Conservation (phyloP, 345 rosid species). For the Populus alba region DNA sequence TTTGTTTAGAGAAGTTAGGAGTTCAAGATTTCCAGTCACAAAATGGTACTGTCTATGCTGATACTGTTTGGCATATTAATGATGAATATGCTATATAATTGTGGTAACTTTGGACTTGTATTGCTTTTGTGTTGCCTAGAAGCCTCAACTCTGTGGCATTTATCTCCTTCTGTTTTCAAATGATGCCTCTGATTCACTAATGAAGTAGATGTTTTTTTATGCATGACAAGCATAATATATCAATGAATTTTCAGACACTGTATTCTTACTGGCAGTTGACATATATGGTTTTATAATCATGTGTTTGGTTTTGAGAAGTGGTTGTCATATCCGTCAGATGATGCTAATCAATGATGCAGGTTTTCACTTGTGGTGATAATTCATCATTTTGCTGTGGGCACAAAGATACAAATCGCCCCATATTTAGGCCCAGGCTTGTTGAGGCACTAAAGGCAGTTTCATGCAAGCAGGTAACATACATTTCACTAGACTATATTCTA, state of each 20-base stretch:
- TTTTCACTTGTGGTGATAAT: constrained; percentile 93
- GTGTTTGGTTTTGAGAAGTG: not conserved
- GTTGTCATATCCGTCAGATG: not conserved
- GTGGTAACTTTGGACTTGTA: not conserved
- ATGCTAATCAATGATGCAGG: constrained; percentile 42
- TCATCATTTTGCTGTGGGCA: constrained; percentile 91
- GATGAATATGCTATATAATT: not conserved
- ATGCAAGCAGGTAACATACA: constrained; percentile 68
- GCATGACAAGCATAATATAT: not conserved
- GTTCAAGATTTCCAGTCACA: not conserved
- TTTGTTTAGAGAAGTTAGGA: not conserved
- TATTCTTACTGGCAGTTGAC: not conserved
- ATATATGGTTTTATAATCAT: not conserved
- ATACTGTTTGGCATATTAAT: not conserved
- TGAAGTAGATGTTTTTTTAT: not conserved
- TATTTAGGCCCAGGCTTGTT: constrained; percentile 80
- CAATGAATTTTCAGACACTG: not conserved
- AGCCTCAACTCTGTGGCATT: not conserved
- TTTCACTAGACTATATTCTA: not conserved
- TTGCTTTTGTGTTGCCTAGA: not conserved
- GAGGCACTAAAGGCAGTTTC: constrained; percentile 76
- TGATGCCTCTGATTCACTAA: not conserved
- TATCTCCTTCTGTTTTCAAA: not conserved
- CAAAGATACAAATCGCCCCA: constrained; percentile 65
- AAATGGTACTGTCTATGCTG: not conserved